Base-by-base conservation (phyloP, 192 early-diverging fungal species). In the Rhizophagus prolifer region DNA sequence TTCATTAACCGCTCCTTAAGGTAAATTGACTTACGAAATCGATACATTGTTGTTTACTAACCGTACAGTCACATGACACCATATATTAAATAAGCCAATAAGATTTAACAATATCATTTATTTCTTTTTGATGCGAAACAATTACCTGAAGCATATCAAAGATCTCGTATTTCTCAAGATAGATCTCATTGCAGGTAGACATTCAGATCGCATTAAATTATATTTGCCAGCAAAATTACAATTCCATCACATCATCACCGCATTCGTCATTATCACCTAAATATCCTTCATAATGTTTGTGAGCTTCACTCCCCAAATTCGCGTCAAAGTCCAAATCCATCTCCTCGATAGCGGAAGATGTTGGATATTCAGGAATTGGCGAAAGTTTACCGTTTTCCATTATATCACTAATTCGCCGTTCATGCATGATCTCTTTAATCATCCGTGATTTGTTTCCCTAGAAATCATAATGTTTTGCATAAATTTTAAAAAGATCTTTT, bases 211-310 rank as follows among this genome's bases (percentile, higher is more conserved):
- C 1, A 44, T 44, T 44, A 38, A 44, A 44, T 44, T 44, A 44
- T 44, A 44, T 44, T 44, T 41, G 41, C 59, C 59, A 23, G 16
- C 16, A 63, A n/a, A 14, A 12, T 25, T 25, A 25, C 28, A 63
- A 63, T 63, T 68, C 70, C 70, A 72, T 72, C 12, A 23, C 41
- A 10, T 70, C 69, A 46, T 12, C 36, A 38, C 36, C 70, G 28
- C 10, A 23, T 28, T 69, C 66, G 47, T 71, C 23, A 30, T 72
- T 47, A 58, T 58, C 50, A 25, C 23, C 70, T 13, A 25, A 31
- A 12, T 72, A 54, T 72, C 23, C 44, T n/a, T 72, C 44, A 50
- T 47, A 58, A 72, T 25, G 23, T 28, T 12, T 72, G 16, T 31
- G 13, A 54, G 21, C 26, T 31, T 12, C 44, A 25, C 70, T 5